phyloP scores from a whole-genome alignment of 202 grass and related monocot genomes.

The Panicum virgatum region DNA sequence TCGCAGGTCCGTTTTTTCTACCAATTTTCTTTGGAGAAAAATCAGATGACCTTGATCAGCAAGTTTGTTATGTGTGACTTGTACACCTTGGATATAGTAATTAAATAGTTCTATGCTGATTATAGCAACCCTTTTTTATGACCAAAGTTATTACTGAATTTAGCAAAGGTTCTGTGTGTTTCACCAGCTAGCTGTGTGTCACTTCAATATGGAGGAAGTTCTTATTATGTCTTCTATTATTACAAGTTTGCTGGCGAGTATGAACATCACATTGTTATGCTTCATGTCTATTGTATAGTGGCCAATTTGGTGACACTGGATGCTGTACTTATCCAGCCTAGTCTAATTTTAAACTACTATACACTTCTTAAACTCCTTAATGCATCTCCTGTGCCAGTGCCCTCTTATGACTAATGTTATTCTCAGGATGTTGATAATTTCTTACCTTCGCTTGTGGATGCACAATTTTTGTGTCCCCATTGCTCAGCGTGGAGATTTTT shows the following conservation, averaged over 20 bases:
- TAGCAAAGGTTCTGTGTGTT: not conserved
- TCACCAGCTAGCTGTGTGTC: not conserved
- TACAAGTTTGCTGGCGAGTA: not conserved
- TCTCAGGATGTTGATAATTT: not conserved
- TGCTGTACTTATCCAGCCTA: not conserved
- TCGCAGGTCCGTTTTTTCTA: not conserved
- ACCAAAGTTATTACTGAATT: not conserved
- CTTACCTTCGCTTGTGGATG: not conserved
- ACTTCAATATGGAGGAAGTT: constrained; percentile 1
- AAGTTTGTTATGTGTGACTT: not conserved
- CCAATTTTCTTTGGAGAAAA: not conserved
- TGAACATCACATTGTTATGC: not conserved
- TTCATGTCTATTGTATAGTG: not conserved
- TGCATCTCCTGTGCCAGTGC: not conserved
- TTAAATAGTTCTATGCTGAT: not conserved
- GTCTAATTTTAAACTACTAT: not conserved
- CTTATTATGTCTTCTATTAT: not conserved
- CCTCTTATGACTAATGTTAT: not conserved
- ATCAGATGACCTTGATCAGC: not conserved
- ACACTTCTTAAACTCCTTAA: not conserved
- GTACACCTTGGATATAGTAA: not conserved
- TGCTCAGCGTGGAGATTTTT: not conserved
- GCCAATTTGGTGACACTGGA: not conserved
- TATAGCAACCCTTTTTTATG: not conserved
- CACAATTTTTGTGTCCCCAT: not conserved